phyloP scores from a whole-genome alignment of 306 rosid genomes.

The Biancaea sappan region DNA sequence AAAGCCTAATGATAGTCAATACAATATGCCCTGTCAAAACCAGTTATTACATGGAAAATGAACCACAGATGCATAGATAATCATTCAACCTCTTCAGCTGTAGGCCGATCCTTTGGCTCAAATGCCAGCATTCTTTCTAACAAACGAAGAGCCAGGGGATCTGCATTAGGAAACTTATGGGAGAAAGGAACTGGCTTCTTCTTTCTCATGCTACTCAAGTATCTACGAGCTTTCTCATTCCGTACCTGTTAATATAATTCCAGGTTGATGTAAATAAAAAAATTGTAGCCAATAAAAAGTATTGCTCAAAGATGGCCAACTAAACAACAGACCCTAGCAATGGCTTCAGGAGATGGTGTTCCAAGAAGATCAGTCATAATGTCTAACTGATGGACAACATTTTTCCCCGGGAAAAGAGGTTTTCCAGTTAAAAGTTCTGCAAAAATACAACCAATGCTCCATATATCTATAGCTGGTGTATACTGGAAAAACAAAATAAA shows the following conservation, averaged over 20 bases:
- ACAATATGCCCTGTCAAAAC: conserved; percentile 26
- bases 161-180: conserved; percentile 93
- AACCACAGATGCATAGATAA: conserved; percentile 27
- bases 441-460: conserved; percentile 99
- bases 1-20: conserved; percentile 66
- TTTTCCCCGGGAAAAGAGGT: conserved; percentile 98
- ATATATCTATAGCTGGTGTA: conserved; percentile 98
- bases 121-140: conserved; percentile 97
- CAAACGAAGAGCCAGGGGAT: conserved; percentile 92
- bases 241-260: conserved; percentile 58
- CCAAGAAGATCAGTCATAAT: conserved; percentile 97
- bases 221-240: conserved; percentile 97
- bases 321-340: conserved; percentile 75
- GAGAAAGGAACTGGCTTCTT: conserved; percentile 86
- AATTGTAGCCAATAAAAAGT: conserved; percentile 5
- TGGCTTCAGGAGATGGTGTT: conserved; percentile 87
- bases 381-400: conserved; percentile 96
- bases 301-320: conserved; percentile 24
- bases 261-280: conserved; percentile 32
- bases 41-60: conserved; percentile 22
- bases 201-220: conserved; percentile 93
- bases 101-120: conserved; percentile 96
- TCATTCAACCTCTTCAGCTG: conserved; percentile 86
- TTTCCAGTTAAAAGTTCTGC: conserved; percentile 98
- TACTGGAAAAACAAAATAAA: conserved; percentile 53